phyloP scores from a whole-genome alignment of 2,329 filamentous ascomycete species.

The Rachicladosporium sp. region DNA sequence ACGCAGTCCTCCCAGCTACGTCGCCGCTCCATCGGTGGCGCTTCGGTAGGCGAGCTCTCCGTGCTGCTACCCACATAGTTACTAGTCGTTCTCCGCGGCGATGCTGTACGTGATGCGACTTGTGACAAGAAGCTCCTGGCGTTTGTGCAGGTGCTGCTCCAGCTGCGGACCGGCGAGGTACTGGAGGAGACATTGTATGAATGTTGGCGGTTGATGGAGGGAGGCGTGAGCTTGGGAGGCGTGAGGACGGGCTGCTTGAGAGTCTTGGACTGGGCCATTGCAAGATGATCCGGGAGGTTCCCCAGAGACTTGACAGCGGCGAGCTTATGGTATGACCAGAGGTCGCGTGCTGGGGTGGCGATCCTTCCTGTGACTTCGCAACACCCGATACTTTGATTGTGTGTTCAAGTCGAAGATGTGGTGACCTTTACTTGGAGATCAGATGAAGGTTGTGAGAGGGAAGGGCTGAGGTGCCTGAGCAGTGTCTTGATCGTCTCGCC shows the following conservation, averaged over 20 bases:
- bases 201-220: constrained; percentile 18
- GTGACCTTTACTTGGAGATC: no score
- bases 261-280: constrained; percentile 10
- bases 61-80: not conserved
- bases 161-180: constrained; percentile 8
- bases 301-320: no score
- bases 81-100: constrained; percentile 11
- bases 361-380: no score
- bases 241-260: constrained; percentile 15
- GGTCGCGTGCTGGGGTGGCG: no score
- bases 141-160: constrained; percentile 1
- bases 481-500: no score
- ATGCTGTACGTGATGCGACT: constrained; percentile 13
- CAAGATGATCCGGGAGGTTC: constrained; percentile 2
- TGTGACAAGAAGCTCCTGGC: constrained; percentile 8
- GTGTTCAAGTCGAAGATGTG: no score
- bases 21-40: constrained; percentile 4
- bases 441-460: no score
- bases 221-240: constrained; percentile 15
- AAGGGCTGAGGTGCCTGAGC: no score
- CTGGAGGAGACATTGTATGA: constrained; percentile 13
- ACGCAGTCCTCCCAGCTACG: constrained; percentile 20
- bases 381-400: no score
- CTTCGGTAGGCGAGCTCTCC: constrained; percentile 1
- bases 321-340: no score